Percentiles rank a stretch among this genome's conserved stretches.
phyloP scores from a whole-genome alignment of 148 eudicot species.

The Chenopodium formosanum region DNA sequence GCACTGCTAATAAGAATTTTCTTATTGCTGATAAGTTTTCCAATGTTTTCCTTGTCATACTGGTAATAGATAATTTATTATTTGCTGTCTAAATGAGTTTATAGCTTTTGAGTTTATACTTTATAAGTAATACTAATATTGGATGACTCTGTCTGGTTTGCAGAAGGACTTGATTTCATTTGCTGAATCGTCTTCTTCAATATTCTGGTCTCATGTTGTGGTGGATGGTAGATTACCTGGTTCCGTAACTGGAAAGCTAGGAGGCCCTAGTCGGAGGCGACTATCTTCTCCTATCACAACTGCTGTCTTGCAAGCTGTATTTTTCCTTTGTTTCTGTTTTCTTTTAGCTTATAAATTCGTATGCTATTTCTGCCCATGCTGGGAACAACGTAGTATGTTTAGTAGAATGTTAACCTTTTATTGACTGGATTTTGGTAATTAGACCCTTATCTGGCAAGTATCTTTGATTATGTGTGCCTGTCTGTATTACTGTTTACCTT shows the following conservation, averaged over 20 bases:
- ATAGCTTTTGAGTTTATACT: neutral
- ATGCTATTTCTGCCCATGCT: slow-evolving; percentile 13
- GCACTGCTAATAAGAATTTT: slow-evolving; percentile 26
- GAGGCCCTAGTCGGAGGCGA: slow-evolving; percentile 95
- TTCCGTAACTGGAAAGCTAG: slow-evolving; percentile 75
- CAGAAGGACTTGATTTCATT: slow-evolving; percentile 67
- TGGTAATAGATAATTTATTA: slow-evolving; percentile 48
- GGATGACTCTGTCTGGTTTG: slow-evolving; percentile 25
- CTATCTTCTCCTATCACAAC: slow-evolving; percentile 59
- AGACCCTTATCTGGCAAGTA: neutral
- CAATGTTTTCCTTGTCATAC: slow-evolving; percentile 38
- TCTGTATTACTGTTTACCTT: neutral
- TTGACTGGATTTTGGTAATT: neutral
- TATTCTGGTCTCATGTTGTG: slow-evolving; percentile 58
- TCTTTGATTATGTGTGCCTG: neutral
- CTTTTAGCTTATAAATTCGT: slow-evolving; percentile 1
- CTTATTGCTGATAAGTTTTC: slow-evolving; percentile 47
- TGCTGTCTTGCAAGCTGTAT: slow-evolving; percentile 80
- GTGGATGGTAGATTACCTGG: slow-evolving; percentile 57
- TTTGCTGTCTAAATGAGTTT: neutral
- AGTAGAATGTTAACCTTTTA: neutral
- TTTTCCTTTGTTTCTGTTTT: slow-evolving; percentile 23
- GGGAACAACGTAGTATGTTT: neutral
- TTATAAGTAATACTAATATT: neutral
- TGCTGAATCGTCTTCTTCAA: slow-evolving; percentile 56